These are phyloP conservation scores for Areca catechu DNA, from an alignment of 176 grass and related monocot genomes.

Conservation along the genomic window DNA sequence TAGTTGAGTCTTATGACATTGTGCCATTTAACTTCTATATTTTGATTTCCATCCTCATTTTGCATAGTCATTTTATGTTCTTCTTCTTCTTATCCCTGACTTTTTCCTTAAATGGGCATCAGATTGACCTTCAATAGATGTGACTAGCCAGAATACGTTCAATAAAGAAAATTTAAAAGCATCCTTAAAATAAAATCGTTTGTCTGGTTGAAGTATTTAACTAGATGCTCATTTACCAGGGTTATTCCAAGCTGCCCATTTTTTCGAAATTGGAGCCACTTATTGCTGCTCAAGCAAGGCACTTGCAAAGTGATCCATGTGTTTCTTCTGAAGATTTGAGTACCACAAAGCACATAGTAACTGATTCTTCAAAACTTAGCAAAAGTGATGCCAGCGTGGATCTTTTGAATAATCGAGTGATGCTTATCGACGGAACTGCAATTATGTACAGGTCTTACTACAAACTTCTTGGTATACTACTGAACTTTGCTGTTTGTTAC, in stretches of 20 bases:
- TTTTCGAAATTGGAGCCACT: slow-evolving; percentile 23
- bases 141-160: no score
- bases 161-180: no score
- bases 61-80: no score
- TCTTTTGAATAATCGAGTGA: slow-evolving; percentile 68
- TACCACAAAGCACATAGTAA: slow-evolving; percentile 16
- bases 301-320: slow-evolving; percentile 17
- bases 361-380: slow-evolving; percentile 13
- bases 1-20: no score
- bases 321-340: slow-evolving; percentile 33
- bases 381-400: slow-evolving; percentile 20
- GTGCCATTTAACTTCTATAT: no score
- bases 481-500: not conserved
- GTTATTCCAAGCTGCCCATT: slow-evolving; percentile 30
- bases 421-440: slow-evolving; percentile 90
- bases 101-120: no score
- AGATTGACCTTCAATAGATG: no score
- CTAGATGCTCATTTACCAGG: slow-evolving; percentile 16
- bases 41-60: no score
- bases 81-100: no score
- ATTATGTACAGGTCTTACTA: slow-evolving; percentile 99
- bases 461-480: slow-evolving; percentile 73
- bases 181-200: not conserved
- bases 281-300: slow-evolving; percentile 28
- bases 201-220: no score